Conservation (phyloP, 352 stramenopile genomes). For the Plasmopara muralis region DNA sequence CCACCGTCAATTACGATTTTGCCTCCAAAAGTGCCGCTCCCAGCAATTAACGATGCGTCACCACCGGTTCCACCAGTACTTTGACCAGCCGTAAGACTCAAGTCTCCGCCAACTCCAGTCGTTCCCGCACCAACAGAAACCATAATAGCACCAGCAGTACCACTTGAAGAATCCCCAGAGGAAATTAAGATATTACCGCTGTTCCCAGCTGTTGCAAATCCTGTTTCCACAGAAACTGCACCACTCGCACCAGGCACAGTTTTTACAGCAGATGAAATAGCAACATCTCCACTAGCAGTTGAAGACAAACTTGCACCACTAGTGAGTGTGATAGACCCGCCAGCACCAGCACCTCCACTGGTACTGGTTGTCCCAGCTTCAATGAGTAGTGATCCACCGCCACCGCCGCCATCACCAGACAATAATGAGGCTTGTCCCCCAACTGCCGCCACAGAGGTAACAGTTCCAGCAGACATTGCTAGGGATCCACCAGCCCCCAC, state of each 20-base stretch:
- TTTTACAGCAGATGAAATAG: conserved; percentile 29
- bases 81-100: conserved; percentile 7
- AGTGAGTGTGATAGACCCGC: conserved; percentile 30
- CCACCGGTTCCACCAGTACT: no score
- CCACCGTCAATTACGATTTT: conserved; percentile 31
- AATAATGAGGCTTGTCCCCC: no score
- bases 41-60: no score
- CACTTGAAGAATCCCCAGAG: conserved; percentile 12
- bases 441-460: no score
- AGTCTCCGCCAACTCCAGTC: conserved; percentile 17
- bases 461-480: no score
- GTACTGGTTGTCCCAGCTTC: conserved; percentile 20
- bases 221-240: no score
- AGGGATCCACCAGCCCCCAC: conserved; percentile 18
- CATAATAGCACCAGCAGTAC: conserved; percentile 24
- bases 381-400: conserved; percentile 14
- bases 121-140: conserved; percentile 28
- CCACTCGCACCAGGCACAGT: conserved; percentile 7
- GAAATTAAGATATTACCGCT: no score
- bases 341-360: conserved; percentile 16
- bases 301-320: conserved; percentile 33
- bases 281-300: conserved; percentile 25
- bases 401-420: no score
- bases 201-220: no score
- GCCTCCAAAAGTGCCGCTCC: conserved; percentile 15